Evolutionary conservation across 805 yeast genomes (phyloP).

Genomic region (Tetrapisispora iriomotensis): DNA sequence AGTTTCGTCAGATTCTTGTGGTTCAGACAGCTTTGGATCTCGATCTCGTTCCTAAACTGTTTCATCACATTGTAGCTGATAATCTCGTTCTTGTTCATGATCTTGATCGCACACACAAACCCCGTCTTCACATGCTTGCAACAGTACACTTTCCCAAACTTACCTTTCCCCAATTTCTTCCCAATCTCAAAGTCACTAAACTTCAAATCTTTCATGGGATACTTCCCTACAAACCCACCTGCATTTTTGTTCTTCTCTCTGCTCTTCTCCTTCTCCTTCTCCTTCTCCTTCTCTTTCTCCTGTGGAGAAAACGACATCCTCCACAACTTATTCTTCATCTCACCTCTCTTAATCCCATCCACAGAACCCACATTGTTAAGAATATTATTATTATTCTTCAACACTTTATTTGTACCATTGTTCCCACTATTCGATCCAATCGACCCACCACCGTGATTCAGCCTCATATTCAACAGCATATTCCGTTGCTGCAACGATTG

Average conservation of each 20-base stretch:
- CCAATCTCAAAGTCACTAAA: slow-evolving; percentile 74
- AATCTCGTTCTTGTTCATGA: slow-evolving; percentile 77
- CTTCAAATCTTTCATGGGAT: slow-evolving; percentile 7
- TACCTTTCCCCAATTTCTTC: slow-evolving; percentile 81
- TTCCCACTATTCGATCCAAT: background rate
- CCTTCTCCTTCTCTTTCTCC: background rate
- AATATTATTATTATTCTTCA: background rate
- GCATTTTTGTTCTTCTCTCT: background rate
- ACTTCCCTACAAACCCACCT: background rate
- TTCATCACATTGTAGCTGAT: slow-evolving; percentile 65
- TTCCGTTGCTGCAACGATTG: slow-evolving; percentile 19
- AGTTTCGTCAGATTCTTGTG: slow-evolving; percentile 76
- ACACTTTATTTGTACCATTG: background rate
- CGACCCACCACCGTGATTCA: slow-evolving; percentile 6
- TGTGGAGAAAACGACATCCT: slow-evolving; percentile 11
- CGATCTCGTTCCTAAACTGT: slow-evolving; percentile 85
- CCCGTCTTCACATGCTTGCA: slow-evolving; percentile 69
- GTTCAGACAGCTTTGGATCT: slow-evolving; percentile 69
- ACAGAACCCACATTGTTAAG: background rate
- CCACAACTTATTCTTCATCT: slow-evolving; percentile 8
- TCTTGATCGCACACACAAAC: slow-evolving; percentile 80
- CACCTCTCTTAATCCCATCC: background rate
- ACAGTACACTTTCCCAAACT: slow-evolving; percentile 87
- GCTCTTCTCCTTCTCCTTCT: background rate
- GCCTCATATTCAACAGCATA: slow-evolving; percentile 16